Base-by-base conservation (phyloP, 2,329 filamentous ascomycete genomes). In the Dactylellina leptospora region DNA sequence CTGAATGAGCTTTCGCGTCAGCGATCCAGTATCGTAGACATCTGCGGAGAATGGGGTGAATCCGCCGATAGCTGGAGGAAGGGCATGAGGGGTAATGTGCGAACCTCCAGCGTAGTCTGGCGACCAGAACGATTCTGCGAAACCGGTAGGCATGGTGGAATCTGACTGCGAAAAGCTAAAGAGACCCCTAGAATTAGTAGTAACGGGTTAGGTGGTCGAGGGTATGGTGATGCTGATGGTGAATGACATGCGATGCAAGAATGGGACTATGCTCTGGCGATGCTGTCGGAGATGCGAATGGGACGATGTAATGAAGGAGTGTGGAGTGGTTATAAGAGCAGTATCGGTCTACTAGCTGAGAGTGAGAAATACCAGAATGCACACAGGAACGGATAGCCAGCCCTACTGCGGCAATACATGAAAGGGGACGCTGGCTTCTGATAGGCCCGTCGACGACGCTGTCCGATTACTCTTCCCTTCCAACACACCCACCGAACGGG, bases 71-170 rank as follows among this genome's bases (percentile, higher is more conserved):
- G 9, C 11, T 9, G 11, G 27, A 30, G 22, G 25, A 42, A 27
- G 44, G 20, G 45, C 22, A 23, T 38, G 44, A 56, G 44, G 36
- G 44, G 55, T 20, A 20, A 40, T n/a, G 18, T 70, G 78, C 85
- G 80, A 82, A 90, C 90, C 93, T 84, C 91, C 92, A 80, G 93
- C 93, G 85, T 97, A 97, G 85, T 99, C 95, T 79, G 87, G 87
- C 74, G 95, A 96, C 95, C 95, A 99, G 83, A 99, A 97, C 54
- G 93, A 96, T 82, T 93, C 92, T 76, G 92, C 88, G 82, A 99
- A 97, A 78, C 91, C 87, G 76, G 90, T 59, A 25, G 69, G 69
- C 69, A 73, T 73, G 42, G 38, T 68, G 68, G 50, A n/a, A n/a
- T n/a, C n/a, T 38, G 23, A 13, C 16, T 40, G 11, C 25, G n/a